phyloP scores from a whole-genome alignment of 257 asterid species.

The Leptodermis oblonga region DNA sequence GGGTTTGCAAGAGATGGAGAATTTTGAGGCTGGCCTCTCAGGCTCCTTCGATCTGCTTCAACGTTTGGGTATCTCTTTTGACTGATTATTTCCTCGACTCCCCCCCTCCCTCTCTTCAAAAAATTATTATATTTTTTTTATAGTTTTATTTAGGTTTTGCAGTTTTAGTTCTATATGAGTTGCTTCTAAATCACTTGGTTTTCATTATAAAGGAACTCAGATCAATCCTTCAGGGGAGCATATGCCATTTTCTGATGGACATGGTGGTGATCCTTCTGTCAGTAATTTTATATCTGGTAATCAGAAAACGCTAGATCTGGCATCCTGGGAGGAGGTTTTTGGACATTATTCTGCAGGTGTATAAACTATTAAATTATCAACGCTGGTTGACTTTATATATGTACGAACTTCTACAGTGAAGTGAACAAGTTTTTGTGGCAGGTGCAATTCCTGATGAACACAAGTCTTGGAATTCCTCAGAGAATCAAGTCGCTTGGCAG shows the following conservation, averaged over 20 bases:
- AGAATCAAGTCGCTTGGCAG: slow-evolving; percentile 55
- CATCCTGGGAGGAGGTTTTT: slow-evolving; percentile 53
- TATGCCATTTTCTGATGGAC: slow-evolving; percentile 34
- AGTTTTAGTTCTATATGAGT: neutral
- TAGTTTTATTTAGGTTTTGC: slow-evolving; percentile 2
- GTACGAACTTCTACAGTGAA: neutral
- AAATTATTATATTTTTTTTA: neutral
- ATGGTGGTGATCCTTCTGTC: slow-evolving; percentile 28
- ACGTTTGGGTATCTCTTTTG: slow-evolving; percentile 45
- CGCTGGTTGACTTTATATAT: neutral
- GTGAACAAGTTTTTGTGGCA: slow-evolving; percentile 29
- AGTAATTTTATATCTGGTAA: slow-evolving; percentile 35
- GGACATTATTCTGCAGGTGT: slow-evolving; percentile 51
- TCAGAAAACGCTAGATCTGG: slow-evolving; percentile 38
- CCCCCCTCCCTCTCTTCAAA: neutral
- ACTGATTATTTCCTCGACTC: slow-evolving; percentile 15
- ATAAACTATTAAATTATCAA: neutral
- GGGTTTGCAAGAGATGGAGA: slow-evolving; percentile 28
- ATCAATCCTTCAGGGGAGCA: slow-evolving; percentile 32
- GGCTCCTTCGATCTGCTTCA: slow-evolving; percentile 44
- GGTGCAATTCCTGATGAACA: slow-evolving; percentile 52
- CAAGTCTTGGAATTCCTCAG: slow-evolving; percentile 37
- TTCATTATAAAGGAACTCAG: slow-evolving; percentile 37
- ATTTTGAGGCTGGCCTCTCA: slow-evolving; percentile 37
- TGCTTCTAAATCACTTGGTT: neutral